Conservation (phyloP, 192 early-diverging fungal species). For the Kappamyces sp. region DNA sequence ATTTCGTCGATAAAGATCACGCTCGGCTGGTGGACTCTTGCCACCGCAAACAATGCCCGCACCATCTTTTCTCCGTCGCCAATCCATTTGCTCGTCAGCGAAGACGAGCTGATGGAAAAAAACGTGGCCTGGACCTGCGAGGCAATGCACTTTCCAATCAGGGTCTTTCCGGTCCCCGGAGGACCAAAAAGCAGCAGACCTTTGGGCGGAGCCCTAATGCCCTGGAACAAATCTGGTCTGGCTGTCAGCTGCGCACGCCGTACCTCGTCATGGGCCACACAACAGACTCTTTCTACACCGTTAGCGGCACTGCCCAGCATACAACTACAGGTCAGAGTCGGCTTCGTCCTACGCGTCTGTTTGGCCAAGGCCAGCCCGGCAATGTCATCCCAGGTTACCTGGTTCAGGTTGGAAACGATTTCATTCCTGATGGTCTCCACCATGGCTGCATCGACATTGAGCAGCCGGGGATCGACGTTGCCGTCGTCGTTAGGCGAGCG, state of each 20-base stretch:
- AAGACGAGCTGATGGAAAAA: constrained; percentile 84
- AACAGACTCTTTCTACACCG: constrained; percentile 69
- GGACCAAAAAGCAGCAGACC: constrained; percentile 84
- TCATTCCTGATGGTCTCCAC: constrained; percentile 85
- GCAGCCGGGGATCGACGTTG: constrained; percentile 61
- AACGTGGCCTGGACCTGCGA: constrained; percentile 82
- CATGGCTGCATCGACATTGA: constrained; percentile 83
- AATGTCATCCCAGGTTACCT: constrained; percentile 54
- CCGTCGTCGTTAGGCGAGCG: not conserved
- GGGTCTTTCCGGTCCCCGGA: constrained; percentile 75
- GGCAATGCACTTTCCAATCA: constrained; percentile 87
- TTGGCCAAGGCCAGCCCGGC: not conserved
- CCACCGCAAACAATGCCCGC: constrained; percentile 85
- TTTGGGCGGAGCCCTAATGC: constrained; percentile 73
- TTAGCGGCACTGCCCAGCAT: not conserved
- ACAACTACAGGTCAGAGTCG: too few species aligned
- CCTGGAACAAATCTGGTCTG: constrained; percentile 79
- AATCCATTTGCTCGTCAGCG: constrained; percentile 89
- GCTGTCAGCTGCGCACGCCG: too few species aligned
- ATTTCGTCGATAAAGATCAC: constrained; percentile 95
- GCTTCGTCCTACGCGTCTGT: too few species aligned
- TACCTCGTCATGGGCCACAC: constrained; percentile 64
- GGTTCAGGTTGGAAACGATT: constrained; percentile 57
- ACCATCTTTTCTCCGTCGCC: constrained; percentile 96
- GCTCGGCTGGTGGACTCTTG: constrained; percentile 73